A percentile compares a stretch with the other conserved stretches of the same genome.
Evolutionary conservation across 345 rosid genomes (phyloP).

Genomic region (Erysimum cheiranthoides): DNA sequence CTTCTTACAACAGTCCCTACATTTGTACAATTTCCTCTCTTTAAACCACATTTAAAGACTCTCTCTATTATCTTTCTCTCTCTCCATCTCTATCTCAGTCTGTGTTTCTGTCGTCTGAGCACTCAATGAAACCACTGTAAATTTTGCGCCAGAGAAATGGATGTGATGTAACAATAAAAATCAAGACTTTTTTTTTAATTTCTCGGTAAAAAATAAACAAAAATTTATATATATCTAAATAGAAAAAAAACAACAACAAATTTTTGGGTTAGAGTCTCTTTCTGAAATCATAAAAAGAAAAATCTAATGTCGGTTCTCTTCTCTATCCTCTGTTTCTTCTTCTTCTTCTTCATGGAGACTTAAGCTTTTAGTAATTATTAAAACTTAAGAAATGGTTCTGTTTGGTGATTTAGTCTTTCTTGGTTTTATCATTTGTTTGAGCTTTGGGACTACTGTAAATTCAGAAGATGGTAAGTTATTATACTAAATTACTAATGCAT

Average conservation of each 20-base stretch:
- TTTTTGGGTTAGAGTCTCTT: conserved; percentile 19
- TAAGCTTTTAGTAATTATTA: not conserved
- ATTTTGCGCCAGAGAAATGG: conserved; percentile 56
- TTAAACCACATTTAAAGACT: conserved; percentile 33
- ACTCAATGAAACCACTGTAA: conserved; percentile 55
- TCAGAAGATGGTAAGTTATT: conserved; percentile 77
- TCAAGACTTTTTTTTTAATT: conserved; percentile 19
- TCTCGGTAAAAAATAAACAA: conserved; percentile 22
- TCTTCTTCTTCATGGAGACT: conserved; percentile 21
- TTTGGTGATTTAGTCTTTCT: conserved; percentile 44
- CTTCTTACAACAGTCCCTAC: conserved; percentile 41
- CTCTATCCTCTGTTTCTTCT: conserved; percentile 22
- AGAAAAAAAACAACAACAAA: not conserved
- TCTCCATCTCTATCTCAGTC: conserved; percentile 44
- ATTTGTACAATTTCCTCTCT: conserved; percentile 34
- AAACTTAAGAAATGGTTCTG: conserved; percentile 34
- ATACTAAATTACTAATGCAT: conserved; percentile 31
- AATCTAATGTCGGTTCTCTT: conserved; percentile 48
- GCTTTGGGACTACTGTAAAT: conserved; percentile 49
- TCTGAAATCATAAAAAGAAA: conserved; percentile 20
- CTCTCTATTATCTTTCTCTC: conserved; percentile 37
- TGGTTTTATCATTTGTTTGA: conserved; percentile 55
- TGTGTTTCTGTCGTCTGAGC: conserved; percentile 44
- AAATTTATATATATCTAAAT: not conserved
- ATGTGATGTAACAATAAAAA: conserved; percentile 72